Base-by-base conservation (phyloP, 257 asterid genomes). In the Solanum appendiculatum region DNA sequence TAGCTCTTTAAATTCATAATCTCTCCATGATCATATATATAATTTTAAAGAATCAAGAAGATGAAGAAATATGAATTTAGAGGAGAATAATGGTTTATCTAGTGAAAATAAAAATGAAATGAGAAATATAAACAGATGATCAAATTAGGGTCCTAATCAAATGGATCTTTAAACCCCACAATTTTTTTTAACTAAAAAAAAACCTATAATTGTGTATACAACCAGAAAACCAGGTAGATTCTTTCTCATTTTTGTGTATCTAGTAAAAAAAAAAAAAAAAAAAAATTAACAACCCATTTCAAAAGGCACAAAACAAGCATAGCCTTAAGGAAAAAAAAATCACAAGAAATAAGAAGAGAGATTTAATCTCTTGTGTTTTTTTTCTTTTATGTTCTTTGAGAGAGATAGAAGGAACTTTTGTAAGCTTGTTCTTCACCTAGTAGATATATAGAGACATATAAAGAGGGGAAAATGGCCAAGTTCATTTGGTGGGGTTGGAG, bases 361-460 rank as follows among this genome's bases (percentile, higher is more conserved):
- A 64, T 9, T 33, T 48, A 36, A 34, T 54, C 74, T 36, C 74
- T 54, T 74, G 29, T 37, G 29, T 77, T 69, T 46, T 78, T 81
- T 48, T 14, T 51, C 21, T 82, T 29, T 60, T 48, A 9, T 74
- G 18, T 78, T 64, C 54, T 83, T 86, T 23, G 93, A 90, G 88
- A 44, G 89, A 54, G 89, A 89, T 85, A 70, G 88, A 23, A 74
- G 91, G 89, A 84, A 89, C 91, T 88, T 92, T 94, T 93, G 92
- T 89, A 90, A 88, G 58, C 60, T 83, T 85, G 51, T 36, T 46
- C 68, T 48, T 80, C 86, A 48, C 77, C 66, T 20, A 0, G 20
- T 8, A 16, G 27, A 68, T 48, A 48, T 48, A 66, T 42, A 85
- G 87, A 85, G 69, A 85, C 84, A 86, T 73, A 88, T 69, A 68